Evolutionary conservation across 208 protist genomes (phyloP), one percentile per base, ranked within the genome.

Genomic region (Wallacemonas sp.): DNA sequence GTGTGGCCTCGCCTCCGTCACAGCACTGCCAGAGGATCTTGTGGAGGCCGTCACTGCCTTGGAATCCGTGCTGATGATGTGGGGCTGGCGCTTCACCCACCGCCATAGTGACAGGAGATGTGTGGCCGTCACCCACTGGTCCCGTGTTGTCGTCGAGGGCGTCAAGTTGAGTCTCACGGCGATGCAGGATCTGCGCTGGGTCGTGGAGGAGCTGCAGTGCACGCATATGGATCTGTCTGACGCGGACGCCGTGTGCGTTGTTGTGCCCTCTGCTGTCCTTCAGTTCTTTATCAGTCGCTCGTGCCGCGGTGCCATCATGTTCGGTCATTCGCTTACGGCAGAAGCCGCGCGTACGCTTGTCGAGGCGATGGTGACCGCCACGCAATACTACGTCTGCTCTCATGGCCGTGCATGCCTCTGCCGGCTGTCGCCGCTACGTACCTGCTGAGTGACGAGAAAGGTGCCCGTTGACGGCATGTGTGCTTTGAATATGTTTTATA

Each of bases 291-390:
- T 94, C 34, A 86, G 85, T 0, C 82, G 88, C 57, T 89, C 85
- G 6, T 94, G 88, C 55, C 85, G 88, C 2, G 88, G 88, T 0
- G 88, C 88, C 11, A 49, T 94, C 62, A 90, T 92, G 84, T 90
- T 94, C 58, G 85, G 85, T 8, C 83, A 94, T 41, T 19, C 39
- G 5, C 58, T 94, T 9, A 68, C 48, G 19, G 26, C 68, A n/a
- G 21, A 27, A 2, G 55, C 72, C 4, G 68, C 68, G 23, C 72
- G 64, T 2, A 44, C 56, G 21, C 62, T 80, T 23, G 32, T 86
- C n/a, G 65, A 60, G 23, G 67, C 68, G 43, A 33, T 82, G 27
- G 47, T 61, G 24, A 62, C 76, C 12, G 72, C 88, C n/a, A 61
- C 73, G 34, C 84, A 93, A 66, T 92, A 80, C 64, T 79, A 84